Evolutionary conservation across 2,329 filamentous ascomycete genomes (phyloP).

Genomic region (Microdochium nivale): DNA sequence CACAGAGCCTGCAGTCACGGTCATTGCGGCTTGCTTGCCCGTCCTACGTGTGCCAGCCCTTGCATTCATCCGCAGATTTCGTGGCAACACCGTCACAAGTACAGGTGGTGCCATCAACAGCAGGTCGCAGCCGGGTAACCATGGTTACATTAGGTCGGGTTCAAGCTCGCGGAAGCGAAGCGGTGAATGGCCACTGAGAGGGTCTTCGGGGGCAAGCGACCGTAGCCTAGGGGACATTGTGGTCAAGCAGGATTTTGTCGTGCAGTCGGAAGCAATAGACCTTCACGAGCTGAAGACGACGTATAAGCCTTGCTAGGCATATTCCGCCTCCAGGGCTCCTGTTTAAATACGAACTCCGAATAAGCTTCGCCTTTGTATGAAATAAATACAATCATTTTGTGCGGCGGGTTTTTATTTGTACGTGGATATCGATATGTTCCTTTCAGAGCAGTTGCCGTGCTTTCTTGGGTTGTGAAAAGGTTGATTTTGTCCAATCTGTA

Average conservation of each 20-base stretch:
- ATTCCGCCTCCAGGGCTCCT: too few species aligned
- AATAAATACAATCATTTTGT: too few species aligned
- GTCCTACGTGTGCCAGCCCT: not conserved
- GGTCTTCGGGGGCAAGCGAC: not conserved
- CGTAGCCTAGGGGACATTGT: not conserved
- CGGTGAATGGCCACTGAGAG: not conserved
- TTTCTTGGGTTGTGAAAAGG: too few species aligned
- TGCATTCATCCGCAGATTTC: not conserved
- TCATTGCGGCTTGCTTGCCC: not conserved
- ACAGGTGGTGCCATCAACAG: not conserved
- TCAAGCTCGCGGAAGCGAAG: not conserved
- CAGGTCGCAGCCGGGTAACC: not conserved
- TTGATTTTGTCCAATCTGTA: too few species aligned
- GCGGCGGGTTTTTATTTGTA: too few species aligned
- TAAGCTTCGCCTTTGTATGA: too few species aligned
- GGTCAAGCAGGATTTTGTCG: not conserved
- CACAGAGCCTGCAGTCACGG: not conserved
- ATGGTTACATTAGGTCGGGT: not conserved
- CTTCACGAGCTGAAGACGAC: not conserved
- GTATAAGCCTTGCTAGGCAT: not conserved
- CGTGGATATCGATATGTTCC: too few species aligned
- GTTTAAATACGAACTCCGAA: too few species aligned
- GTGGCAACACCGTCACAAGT: not conserved
- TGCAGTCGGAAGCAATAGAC: not conserved
- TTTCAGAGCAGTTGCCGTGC: too few species aligned